A percentile compares a stretch with the other conserved stretches of the same genome.
phyloP scores from a whole-genome alignment of 306 rosid species.

The Dalbergia oliveri region DNA sequence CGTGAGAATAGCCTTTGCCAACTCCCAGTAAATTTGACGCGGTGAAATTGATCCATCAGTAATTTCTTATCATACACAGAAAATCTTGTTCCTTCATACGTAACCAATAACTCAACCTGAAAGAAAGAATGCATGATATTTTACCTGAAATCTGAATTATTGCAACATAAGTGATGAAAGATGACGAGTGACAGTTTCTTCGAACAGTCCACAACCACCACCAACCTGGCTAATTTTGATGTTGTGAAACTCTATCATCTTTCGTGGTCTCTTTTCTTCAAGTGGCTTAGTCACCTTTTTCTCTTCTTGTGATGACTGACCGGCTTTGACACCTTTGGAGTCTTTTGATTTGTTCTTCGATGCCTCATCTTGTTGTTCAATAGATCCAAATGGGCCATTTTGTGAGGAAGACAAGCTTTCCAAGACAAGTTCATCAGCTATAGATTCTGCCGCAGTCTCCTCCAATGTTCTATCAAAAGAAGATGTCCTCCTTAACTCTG shows the following conservation, averaged over 20 bases:
- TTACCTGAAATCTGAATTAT: slow-evolving; percentile 30
- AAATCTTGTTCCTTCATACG: slow-evolving; percentile 92
- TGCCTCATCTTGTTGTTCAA: slow-evolving; percentile 73
- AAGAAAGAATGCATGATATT: slow-evolving; percentile 27
- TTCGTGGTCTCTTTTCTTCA: slow-evolving; percentile 85
- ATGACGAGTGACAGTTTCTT: slow-evolving; percentile 12
- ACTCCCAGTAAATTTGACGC: slow-evolving; percentile 86
- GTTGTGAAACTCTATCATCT: slow-evolving; percentile 86
- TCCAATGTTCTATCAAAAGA: slow-evolving; percentile 85
- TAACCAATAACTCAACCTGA: slow-evolving; percentile 86
- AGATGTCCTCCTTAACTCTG: slow-evolving; percentile 75
- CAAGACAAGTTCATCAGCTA: slow-evolving; percentile 80
- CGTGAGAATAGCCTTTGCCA: slow-evolving; percentile 95
- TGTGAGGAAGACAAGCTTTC: slow-evolving; percentile 62
- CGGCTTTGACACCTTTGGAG: slow-evolving; percentile 78
- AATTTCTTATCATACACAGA: slow-evolving; percentile 85
- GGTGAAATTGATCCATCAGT: slow-evolving; percentile 95
- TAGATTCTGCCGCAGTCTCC: slow-evolving; percentile 88
- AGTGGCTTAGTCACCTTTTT: slow-evolving; percentile 66
- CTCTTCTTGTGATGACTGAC: slow-evolving; percentile 75
- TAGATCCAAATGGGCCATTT: slow-evolving; percentile 59
- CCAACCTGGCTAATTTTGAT: slow-evolving; percentile 97
- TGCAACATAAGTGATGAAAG: slow-evolving; percentile 8
- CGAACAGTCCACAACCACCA: slow-evolving; percentile 40
- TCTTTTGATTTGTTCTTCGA: slow-evolving; percentile 72